These are phyloP conservation scores for Phytophthora vignae DNA, from an alignment of 352 stramenopile species.

Conservation along the genomic window DNA sequence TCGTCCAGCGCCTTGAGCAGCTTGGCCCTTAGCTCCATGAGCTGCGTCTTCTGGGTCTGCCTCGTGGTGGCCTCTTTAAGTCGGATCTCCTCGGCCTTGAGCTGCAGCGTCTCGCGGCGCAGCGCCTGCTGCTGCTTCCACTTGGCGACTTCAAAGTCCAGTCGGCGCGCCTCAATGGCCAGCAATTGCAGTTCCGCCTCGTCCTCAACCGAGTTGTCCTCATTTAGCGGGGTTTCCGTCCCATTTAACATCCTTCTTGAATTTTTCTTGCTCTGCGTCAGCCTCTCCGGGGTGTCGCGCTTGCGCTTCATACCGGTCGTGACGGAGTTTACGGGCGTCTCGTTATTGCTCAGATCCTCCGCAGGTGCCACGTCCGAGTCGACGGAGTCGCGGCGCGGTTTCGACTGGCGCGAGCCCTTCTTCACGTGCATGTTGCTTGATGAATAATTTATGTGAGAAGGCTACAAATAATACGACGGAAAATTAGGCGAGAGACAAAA, in stretches of 20 bases:
- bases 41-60: slow-evolving; percentile 29
- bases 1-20: slow-evolving; percentile 32
- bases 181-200: slow-evolving; percentile 28
- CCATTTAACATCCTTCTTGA: neutral
- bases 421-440: slow-evolving; percentile 16
- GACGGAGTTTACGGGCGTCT: neutral
- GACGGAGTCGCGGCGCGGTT: slow-evolving; percentile 1
- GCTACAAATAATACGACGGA: neutral
- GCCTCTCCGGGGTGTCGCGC: neutral
- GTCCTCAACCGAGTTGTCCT: neutral
- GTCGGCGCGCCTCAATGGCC: slow-evolving; percentile 18
- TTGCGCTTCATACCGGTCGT: slow-evolving; percentile 21
- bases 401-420: neutral
- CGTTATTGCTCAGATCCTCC: neutral
- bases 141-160: slow-evolving; percentile 38
- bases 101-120: slow-evolving; percentile 23
- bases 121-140: slow-evolving; percentile 40
- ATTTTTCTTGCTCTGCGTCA: neutral
- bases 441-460: neutral
- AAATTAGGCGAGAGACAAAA: neutral
- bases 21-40: slow-evolving; percentile 31
- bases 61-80: slow-evolving; percentile 32
- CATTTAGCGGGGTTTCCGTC: neutral
- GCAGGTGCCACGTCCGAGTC: neutral
- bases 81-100: slow-evolving; percentile 37